A percentile compares a stretch with the other conserved stretches of the same genome.
Conservation (phyloP, 176 grass and related monocot genomes). For the Miscanthus lutarioriparius region DNA sequence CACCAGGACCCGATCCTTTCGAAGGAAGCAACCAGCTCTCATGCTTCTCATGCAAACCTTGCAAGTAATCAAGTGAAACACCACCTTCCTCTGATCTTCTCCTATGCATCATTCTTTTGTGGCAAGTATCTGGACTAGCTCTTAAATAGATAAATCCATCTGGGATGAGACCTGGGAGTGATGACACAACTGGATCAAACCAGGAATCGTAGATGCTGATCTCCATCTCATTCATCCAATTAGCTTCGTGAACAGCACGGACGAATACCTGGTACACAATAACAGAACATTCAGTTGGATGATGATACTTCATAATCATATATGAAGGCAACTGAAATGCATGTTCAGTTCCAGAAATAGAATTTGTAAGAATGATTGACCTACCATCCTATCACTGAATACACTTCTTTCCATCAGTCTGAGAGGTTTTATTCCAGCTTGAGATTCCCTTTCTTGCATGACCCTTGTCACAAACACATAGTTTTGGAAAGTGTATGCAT, state of each 20-base stretch:
- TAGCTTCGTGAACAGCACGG: constrained; percentile 93
- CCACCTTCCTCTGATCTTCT: constrained; percentile 90
- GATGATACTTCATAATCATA: not conserved
- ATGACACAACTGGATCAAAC: constrained; percentile 96
- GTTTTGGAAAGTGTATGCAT: constrained; percentile 99
- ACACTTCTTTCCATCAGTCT: constrained; percentile 99
- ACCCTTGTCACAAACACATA: constrained; percentile 98
- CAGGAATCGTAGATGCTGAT: constrained; percentile 98
- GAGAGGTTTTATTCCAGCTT: constrained; percentile 86
- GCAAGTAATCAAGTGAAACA: constrained; percentile 83
- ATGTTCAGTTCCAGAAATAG: constrained; percentile 12
- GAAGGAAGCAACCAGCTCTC: constrained; percentile 90
- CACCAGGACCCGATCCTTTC: constrained; percentile 46
- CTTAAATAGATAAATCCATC: constrained; percentile 97
- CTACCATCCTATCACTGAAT: constrained; percentile 97
- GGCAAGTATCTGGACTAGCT: constrained; percentile 89
- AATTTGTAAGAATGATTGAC: constrained; percentile 30
- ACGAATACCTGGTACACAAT: constrained; percentile 73
- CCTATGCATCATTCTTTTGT: constrained; percentile 85
- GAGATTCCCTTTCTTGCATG: constrained; percentile 98
- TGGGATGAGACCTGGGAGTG: constrained; percentile 85
- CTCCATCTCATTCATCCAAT: constrained; percentile 99
- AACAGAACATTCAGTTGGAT: not conserved
- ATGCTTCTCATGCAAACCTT: constrained; percentile 95
- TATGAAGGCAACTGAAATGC: not conserved